phyloP scores from a whole-genome alignment of 1,139 yeast genomes.

The Yamadazyma pseudoaaseri region DNA sequence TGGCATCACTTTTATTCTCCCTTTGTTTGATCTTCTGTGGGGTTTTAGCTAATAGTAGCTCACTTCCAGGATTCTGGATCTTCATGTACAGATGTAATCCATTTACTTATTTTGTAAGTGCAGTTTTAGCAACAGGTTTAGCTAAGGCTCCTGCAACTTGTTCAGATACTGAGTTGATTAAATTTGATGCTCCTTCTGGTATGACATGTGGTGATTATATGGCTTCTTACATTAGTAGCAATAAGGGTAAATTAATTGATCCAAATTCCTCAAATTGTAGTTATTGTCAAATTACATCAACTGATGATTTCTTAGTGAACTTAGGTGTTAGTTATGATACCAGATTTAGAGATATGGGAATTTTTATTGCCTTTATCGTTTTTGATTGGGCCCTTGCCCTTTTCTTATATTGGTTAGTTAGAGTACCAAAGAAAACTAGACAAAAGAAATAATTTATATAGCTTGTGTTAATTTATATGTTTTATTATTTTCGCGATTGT shows the following conservation, averaged over 20 bases:
- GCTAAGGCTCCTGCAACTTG: conserved; percentile 52
- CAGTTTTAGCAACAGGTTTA: conserved; percentile 51
- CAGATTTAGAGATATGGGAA: conserved; percentile 62
- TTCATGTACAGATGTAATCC: conserved; percentile 32
- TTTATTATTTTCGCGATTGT: not conserved
- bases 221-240: conserved; percentile 14
- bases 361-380: conserved; percentile 37
- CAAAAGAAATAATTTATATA: not conserved
- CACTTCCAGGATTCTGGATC: conserved; percentile 32
- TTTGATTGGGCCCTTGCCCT: conserved; percentile 21
- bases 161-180: conserved; percentile 43
- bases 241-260: conserved; percentile 27
- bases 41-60: conserved; percentile 24
- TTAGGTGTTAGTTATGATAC: conserved; percentile 17
- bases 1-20: conserved; percentile 26
- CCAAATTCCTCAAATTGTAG: conserved; percentile 18
- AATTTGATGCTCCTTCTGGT: conserved; percentile 44
- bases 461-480: too few species aligned
- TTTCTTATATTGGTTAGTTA: conserved; percentile 61
- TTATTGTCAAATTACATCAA: conserved; percentile 20
- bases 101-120: conserved; percentile 45
- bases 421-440: conserved; percentile 54
- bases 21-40: conserved; percentile 36
- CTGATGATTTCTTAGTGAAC: conserved; percentile 20
- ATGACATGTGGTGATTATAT: conserved; percentile 27